Evolutionary conservation across 164 flowering plant genomes (phyloP), one percentile per base, ranked within the genome.

Genomic region (Vitis rupestris): DNA sequence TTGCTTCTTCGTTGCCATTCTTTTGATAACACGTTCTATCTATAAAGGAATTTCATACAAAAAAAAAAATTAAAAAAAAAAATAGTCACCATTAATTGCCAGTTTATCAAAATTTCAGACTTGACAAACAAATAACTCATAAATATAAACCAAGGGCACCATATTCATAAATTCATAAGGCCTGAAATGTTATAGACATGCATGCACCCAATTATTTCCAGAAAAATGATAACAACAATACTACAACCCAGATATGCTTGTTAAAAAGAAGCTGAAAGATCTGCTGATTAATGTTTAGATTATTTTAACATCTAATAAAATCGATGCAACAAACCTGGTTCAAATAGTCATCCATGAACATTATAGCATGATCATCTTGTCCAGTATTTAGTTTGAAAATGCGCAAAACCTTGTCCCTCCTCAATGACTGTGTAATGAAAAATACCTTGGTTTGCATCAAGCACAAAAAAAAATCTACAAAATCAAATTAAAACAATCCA

Each of bases 311-410:
- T 31, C 47, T 60, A 60, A 51, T 44, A 14, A 0, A 55, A 61
- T 14, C 17, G 17, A 60, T 9, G 30, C 61, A 71, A 61, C 77
- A 10, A 73, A 91, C 98, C 98, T 91, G 97, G 48, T 72, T 85
- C 44, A 93, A 54, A 81, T 89, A 91, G 77, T 95, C 94, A 71
- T 93, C 97, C 71, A 85, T 75, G 71, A 95, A 88, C 97, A 93
- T 90, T 58, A 95, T 76, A 37, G 93, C 97, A 81, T 95, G 91
- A 77, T 95, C 99, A 78, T 95, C 98, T 76, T 93, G 99, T 55
- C 99, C 98, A 19, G 94, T 91, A 69, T 90, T 93, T 67, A 95
- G 80, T 71, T 95, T 95, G 75, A 93, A 95, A 70, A 90, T 64
- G 27, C 93, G 89, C 69, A 93, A 9, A 69, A 86, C 73, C 67